phyloP scores from a whole-genome alignment of 2,329 filamentous ascomycete genomes.

The Calonectria ilicicola region DNA sequence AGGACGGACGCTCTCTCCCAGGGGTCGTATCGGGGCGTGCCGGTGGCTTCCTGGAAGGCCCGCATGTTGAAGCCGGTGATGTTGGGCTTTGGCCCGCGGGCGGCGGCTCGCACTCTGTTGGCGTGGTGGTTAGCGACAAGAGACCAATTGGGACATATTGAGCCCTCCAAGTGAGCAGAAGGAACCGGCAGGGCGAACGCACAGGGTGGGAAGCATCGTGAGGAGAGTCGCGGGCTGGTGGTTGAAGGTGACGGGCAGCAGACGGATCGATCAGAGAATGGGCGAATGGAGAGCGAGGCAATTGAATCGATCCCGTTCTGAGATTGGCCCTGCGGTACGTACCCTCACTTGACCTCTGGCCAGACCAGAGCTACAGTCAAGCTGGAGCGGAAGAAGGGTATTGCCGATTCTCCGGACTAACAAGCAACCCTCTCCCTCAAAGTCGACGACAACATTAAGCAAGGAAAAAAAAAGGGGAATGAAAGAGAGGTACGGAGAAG shows the following conservation, averaged over 20 bases:
- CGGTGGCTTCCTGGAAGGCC: conserved; percentile 80
- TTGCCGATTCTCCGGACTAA: conserved; percentile 29
- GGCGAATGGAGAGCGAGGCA: conserved; percentile 46
- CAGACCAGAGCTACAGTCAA: conserved; percentile 7
- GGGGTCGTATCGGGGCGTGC: conserved; percentile 72
- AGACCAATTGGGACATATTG: conserved; percentile 9
- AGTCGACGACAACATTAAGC: not conserved
- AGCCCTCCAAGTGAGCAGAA: not conserved
- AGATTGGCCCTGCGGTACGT: conserved; percentile 23
- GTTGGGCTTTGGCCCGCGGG: conserved; percentile 71
- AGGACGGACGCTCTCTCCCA: conserved; percentile 73
- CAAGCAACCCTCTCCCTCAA: not conserved
- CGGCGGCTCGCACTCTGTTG: conserved; percentile 60
- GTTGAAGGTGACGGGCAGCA: conserved; percentile 40
- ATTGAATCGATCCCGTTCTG: conserved; percentile 41
- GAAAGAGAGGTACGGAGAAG: too few species aligned
- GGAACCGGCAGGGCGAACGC: conserved; percentile 25
- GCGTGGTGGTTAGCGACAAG: conserved; percentile 11
- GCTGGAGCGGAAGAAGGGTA: conserved; percentile 38
- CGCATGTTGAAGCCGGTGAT: conserved; percentile 93
- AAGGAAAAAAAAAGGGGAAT: not conserved
- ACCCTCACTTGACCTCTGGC: not conserved
- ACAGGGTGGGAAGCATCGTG: conserved; percentile 57
- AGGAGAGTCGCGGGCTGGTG: conserved; percentile 37
- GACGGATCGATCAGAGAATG: conserved; percentile 29